phyloP scores from a whole-genome alignment of 495 filamentous ascomycete species.

The Aspergillus sclerotiicarbonarius region DNA sequence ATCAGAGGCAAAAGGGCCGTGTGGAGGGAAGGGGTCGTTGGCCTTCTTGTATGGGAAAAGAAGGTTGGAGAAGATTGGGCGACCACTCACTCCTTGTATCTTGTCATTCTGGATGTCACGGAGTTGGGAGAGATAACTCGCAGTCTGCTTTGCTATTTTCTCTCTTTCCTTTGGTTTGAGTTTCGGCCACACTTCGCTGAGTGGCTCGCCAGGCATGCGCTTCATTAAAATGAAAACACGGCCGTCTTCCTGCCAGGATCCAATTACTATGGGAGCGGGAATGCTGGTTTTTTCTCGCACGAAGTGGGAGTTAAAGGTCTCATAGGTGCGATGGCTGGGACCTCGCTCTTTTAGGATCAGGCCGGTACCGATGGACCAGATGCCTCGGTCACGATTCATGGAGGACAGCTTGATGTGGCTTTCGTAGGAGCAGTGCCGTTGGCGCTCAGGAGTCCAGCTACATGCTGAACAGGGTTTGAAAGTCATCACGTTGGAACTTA shows the following conservation, averaged over 20 bases:
- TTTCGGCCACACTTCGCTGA: constrained; percentile 21
- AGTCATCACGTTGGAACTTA: no score
- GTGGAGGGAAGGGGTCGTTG: not conserved
- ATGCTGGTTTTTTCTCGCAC: constrained; percentile 19
- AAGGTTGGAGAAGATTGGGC: constrained; percentile 18
- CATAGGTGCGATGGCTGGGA: constrained; percentile 7
- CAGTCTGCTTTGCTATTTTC: constrained; percentile 29
- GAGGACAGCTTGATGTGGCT: constrained; percentile 36
- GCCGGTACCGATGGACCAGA: constrained; percentile 33
- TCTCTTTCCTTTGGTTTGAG: constrained; percentile 23
- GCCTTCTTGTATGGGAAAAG: constrained; percentile 9
- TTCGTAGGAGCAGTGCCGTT: constrained; percentile 27
- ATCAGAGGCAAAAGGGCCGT: constrained; percentile 25
- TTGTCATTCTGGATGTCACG: constrained; percentile 24
- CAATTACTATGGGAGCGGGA: constrained; percentile 7
- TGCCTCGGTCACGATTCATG: constrained; percentile 30
- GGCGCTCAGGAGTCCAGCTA: constrained; percentile 23
- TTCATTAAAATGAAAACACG: constrained; percentile 12
- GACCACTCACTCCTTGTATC: constrained; percentile 24
- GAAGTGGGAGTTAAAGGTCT: constrained; percentile 18
- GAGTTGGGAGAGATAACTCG: constrained; percentile 30
- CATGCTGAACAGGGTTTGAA: constrained; percentile 20
- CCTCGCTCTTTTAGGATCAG: constrained; percentile 29
- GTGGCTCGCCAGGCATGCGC: constrained; percentile 25
- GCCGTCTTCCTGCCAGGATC: constrained; percentile 3